phyloP scores from a whole-genome alignment of 140 eudicot species.

The Bidens hawaiensis region DNA sequence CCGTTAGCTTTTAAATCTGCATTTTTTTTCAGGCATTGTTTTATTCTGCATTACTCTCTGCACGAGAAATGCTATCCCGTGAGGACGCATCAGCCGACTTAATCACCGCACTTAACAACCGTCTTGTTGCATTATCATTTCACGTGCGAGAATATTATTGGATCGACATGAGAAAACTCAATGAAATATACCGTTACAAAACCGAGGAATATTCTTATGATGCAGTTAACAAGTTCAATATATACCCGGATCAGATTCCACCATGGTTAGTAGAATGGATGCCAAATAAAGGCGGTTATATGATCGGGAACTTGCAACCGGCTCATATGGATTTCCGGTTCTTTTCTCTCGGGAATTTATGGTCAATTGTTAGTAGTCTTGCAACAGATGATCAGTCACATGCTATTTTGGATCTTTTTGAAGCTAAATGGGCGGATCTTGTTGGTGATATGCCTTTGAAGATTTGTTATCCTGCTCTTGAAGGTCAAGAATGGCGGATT shows the following conservation, averaged over 20 bases:
- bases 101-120: slow-evolving; percentile 69
- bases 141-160: slow-evolving; percentile 93
- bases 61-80: slow-evolving; percentile 85
- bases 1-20: neutral
- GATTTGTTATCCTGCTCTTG: slow-evolving; percentile 95
- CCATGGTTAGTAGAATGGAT: slow-evolving; percentile 98
- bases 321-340: slow-evolving; percentile 99
- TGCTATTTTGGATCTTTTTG: slow-evolving; percentile 85
- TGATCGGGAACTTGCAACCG: slow-evolving; percentile 95
- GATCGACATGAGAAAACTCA: slow-evolving; percentile 83
- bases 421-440: slow-evolving; percentile 84
- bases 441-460: slow-evolving; percentile 91
- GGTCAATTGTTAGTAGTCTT: slow-evolving; percentile 81
- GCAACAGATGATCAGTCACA: slow-evolving; percentile 80
- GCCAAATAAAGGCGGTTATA: slow-evolving; percentile 93
- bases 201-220: slow-evolving; percentile 95
- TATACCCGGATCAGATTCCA: slow-evolving; percentile 95
- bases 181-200: slow-evolving; percentile 91
- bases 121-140: slow-evolving; percentile 81
- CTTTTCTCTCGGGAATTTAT: slow-evolving; percentile 88
- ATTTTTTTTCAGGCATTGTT: slow-evolving; percentile 62
- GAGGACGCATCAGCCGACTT: slow-evolving; percentile 94
- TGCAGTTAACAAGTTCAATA: slow-evolving; percentile 93
- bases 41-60: slow-evolving; percentile 90
- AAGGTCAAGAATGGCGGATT: slow-evolving; percentile 85